Percentiles rank a stretch among this genome's conserved stretches.
Conservation (phyloP, 148 eudicot species). For the Polygonum aviculare region DNA sequence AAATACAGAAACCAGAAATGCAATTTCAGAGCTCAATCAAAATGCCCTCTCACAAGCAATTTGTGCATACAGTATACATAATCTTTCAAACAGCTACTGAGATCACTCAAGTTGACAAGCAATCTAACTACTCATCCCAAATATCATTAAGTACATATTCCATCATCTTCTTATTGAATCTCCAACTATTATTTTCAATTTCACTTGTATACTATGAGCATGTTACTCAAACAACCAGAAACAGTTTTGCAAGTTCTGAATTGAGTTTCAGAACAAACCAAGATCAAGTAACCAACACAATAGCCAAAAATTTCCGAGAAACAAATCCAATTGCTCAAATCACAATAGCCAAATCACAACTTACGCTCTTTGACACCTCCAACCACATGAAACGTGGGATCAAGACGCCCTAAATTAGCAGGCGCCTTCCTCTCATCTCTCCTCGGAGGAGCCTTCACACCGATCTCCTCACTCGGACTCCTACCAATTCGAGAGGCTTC, state of each 20-base stretch:
- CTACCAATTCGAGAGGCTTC: constrained; percentile 48
- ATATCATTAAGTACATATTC: not conserved
- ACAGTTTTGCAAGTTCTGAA: not conserved
- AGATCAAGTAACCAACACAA: not conserved
- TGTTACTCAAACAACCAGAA: not conserved
- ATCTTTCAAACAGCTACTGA: not conserved
- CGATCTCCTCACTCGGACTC: constrained; percentile 11
- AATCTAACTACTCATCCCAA: not conserved
- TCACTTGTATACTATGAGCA: not conserved
- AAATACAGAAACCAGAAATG: not conserved
- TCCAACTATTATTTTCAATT: not conserved
- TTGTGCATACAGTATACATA: not conserved
- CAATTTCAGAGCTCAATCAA: not conserved
- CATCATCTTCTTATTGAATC: not conserved
- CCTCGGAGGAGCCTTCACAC: not conserved
- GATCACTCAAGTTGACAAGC: not conserved
- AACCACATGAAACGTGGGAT: constrained; percentile 44
- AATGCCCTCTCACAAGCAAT: not conserved
- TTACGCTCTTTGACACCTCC: constrained; percentile 71
- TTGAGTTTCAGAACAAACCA: not conserved
- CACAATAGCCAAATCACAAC: constrained; percentile 17
- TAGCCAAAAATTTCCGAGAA: not conserved
- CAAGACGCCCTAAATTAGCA: constrained; percentile 53
- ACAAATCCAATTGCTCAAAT: not conserved
- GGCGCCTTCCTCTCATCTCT: constrained; percentile 12